These are phyloP conservation scores for Lipomyces lipofer DNA, from an alignment of 805 yeast genomes.

Conservation along the genomic window DNA sequence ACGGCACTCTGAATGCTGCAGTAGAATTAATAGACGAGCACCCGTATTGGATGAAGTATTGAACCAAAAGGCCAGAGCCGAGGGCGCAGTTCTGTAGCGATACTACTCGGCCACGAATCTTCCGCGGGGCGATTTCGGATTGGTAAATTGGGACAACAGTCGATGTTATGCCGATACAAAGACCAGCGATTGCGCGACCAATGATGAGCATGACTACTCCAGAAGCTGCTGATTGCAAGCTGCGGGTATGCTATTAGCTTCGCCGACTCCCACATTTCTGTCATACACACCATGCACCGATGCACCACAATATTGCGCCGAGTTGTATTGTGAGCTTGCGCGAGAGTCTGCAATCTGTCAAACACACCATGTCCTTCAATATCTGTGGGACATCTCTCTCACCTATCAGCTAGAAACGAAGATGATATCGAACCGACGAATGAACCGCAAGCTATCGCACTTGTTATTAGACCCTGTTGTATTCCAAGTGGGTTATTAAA, in stretches of 20 bases:
- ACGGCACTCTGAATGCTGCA: slow-evolving; percentile 52
- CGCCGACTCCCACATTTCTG: no score
- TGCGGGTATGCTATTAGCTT: no score
- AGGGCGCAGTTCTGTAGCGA: slow-evolving; percentile 83
- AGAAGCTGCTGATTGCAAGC: background rate
- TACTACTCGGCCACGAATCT: slow-evolving; percentile 77
- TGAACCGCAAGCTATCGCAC: background rate
- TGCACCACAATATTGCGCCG: background rate
- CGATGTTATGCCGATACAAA: slow-evolving; percentile 80
- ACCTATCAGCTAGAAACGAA: background rate
- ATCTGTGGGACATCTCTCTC: background rate
- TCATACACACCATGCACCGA: no score
- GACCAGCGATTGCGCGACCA: slow-evolving; percentile 74
- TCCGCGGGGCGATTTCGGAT: slow-evolving; percentile 82
- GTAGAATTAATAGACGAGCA: slow-evolving; percentile 68
- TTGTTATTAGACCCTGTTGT: background rate
- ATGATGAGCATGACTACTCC: slow-evolving; percentile 40
- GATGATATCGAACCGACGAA: background rate
- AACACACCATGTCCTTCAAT: background rate
- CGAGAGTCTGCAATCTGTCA: background rate
- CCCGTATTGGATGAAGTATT: background rate
- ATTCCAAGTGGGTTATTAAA: background rate
- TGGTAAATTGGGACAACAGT: slow-evolving; percentile 86
- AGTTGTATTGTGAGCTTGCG: background rate
- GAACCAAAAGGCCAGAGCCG: background rate